Percentiles rank a stretch among this genome's conserved stretches.
Conservation (phyloP, 371 early-diverging fungal species). For the Mucor ambiguus region DNA sequence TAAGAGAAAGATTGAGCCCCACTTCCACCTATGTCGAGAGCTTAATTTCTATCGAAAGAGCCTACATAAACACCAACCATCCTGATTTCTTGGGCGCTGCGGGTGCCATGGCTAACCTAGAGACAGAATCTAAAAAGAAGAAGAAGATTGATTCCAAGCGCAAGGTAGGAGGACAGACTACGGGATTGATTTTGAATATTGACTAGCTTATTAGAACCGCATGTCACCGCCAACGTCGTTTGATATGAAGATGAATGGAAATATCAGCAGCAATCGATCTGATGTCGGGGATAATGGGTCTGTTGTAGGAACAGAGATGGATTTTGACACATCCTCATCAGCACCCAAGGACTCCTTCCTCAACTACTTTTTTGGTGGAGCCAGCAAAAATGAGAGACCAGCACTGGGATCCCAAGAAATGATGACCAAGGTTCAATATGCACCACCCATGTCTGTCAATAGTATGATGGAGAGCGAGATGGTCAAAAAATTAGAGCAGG, state of each 20-base stretch:
- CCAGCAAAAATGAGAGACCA: slow-evolving; percentile 48
- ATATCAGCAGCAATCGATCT: not conserved
- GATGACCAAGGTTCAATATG: slow-evolving; percentile 33
- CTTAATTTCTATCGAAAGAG: slow-evolving; percentile 86
- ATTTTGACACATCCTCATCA: slow-evolving; percentile 10
- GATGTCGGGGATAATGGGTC: slow-evolving; percentile 19
- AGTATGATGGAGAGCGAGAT: slow-evolving; percentile 52
- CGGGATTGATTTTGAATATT: not conserved
- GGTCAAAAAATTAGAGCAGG: slow-evolving; percentile 43
- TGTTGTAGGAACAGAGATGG: not conserved
- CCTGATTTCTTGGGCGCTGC: slow-evolving; percentile 90
- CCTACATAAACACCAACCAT: slow-evolving; percentile 95
- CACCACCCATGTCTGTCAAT: slow-evolving; percentile 45
- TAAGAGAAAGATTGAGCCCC: slow-evolving; percentile 80
- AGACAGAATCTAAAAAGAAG: slow-evolving; percentile 56
- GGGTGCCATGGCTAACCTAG: slow-evolving; percentile 73
- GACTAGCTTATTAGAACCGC: not conserved
- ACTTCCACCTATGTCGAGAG: slow-evolving; percentile 82
- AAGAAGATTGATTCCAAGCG: slow-evolving; percentile 38
- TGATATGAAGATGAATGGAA: slow-evolving; percentile 13
- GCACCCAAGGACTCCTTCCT: slow-evolving; percentile 64
- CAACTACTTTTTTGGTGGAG: slow-evolving; percentile 80
- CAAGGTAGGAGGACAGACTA: slow-evolving; percentile 11
- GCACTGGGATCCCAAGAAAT: slow-evolving; percentile 42
- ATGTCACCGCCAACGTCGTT: slow-evolving; percentile 12